phyloP scores from a whole-genome alignment of 2,329 filamentous ascomycete species.

The Sclerotinia spermophila region DNA sequence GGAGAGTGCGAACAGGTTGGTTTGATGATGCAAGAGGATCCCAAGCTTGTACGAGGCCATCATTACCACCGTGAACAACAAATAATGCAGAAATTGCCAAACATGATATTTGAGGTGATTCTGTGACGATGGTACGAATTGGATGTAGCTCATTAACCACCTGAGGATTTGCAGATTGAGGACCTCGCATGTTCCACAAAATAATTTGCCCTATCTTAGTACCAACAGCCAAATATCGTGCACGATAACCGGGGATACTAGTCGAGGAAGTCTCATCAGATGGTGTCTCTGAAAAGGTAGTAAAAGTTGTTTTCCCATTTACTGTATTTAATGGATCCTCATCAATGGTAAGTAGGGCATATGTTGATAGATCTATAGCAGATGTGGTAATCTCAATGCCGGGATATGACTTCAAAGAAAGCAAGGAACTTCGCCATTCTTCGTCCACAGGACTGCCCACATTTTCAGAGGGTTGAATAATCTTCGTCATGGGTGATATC shows the following conservation, averaged over 20 bases:
- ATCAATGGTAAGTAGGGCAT: constrained; percentile 64
- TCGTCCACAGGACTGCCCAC: constrained; percentile 44
- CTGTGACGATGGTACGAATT: constrained; percentile 79
- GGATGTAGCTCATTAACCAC: constrained; percentile 61
- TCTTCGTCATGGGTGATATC: constrained; percentile 24
- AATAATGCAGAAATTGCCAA: constrained; percentile 82
- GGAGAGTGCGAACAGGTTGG: constrained; percentile 79
- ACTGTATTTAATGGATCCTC: constrained; percentile 73
- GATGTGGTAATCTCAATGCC: constrained; percentile 63
- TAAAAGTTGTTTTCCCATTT: constrained; percentile 43
- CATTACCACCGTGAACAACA: constrained; percentile 87
- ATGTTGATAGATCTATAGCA: constrained; percentile 70
- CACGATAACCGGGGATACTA: constrained; percentile 81
- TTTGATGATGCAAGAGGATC: constrained; percentile 81
- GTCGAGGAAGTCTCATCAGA: constrained; percentile 34
- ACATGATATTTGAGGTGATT: constrained; percentile 82
- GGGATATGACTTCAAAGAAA: constrained; percentile 58
- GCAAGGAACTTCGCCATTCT: constrained; percentile 63
- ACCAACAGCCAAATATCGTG: constrained; percentile 75
- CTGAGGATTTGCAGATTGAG: constrained; percentile 51
- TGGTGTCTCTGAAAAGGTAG: constrained; percentile 31
- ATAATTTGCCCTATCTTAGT: constrained; percentile 74
- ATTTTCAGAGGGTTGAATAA: constrained; percentile 15
- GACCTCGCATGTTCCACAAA: constrained; percentile 79
- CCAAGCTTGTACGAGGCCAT: constrained; percentile 94